Conservation (phyloP, 805 yeast genomes). For the Candida tammaniensis region DNA sequence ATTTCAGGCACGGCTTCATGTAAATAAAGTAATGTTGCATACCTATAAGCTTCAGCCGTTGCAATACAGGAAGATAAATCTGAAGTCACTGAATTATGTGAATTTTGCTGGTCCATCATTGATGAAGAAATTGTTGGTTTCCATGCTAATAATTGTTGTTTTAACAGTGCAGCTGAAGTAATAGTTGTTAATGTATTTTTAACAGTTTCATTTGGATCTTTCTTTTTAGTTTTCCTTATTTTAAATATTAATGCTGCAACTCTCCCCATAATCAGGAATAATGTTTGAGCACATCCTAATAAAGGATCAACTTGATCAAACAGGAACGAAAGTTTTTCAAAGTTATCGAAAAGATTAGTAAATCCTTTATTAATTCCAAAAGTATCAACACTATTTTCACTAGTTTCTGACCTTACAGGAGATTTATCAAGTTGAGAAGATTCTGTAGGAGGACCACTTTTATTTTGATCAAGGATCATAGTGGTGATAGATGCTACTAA, state of each 20-base stretch:
- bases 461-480: conserved; percentile 20
- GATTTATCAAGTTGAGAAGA: conserved; percentile 8
- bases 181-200: conserved; percentile 46
- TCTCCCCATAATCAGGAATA: conserved; percentile 63
- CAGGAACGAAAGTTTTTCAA: conserved; percentile 33
- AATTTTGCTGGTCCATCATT: conserved; percentile 22
- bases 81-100: conserved; percentile 29
- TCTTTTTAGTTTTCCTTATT: conserved; percentile 37
- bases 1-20: conserved; percentile 74
- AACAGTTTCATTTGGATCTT: conserved; percentile 7
- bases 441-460: conserved; percentile 6
- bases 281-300: conserved; percentile 62
- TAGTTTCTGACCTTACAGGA: conserved; percentile 21
- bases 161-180: conserved; percentile 53
- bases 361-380: conserved; percentile 13
- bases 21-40: conserved; percentile 54
- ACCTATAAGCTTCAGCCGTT: conserved; percentile 69
- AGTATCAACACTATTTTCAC: conserved; percentile 15
- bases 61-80: conserved; percentile 61
- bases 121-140: conserved; percentile 44
- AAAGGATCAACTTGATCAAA: conserved; percentile 56
- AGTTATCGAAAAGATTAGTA: conserved; percentile 34
- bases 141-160: conserved; percentile 55
- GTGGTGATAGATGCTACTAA: conserved; percentile 40
- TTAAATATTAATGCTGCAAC: conserved; percentile 56